Evolutionary conservation across 2,329 filamentous ascomycete species (phyloP), one percentile per base, ranked within the genome.

Genomic region (Fusarium sp.): DNA sequence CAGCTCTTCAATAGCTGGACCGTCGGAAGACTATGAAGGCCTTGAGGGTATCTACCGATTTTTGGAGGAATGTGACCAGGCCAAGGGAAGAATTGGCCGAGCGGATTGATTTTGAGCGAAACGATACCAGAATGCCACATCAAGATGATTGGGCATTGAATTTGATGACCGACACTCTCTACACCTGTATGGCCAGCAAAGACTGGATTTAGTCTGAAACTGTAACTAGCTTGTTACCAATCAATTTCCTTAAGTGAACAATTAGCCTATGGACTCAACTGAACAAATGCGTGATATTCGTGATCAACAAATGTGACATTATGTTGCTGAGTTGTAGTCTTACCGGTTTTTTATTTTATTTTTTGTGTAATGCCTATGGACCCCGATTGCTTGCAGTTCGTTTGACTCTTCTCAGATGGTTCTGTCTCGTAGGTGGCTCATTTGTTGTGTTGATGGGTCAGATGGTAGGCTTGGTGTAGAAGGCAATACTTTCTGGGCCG

Each of bases 1-100:
- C n/a, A 86, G 82, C 73, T 85, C 85, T 72, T 85, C 85, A 13
- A 82, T 79, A 22, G 84, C 84, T 69, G 83, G 84, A 47, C 80
- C 78, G 45, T 86, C 86, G 2, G 83, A 85, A 50, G 85, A 87
- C 6, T 88, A 85, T 68, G 87, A 90, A 56, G 88, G 88, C 3
- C 72, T 90, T 6, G 87, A 89, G 66, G 88, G 88, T 9, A 86
- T 90, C 39, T 88, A 90, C 76, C 83, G 85, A 22, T 90, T 90
- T 70, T 66, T 90, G 35, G 88, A 89, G 74, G 88, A 89, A 74
- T 90, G 88, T 73, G 87, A 90, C 67, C 83, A 85, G 31, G 80
- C 79, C 42, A 75, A 79, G 64, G 81, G 81, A 26, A 79, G 78
- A 53, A 69, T 83, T 44, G 77, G 79, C 33, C 79, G 71, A 79